A percentile compares a stretch with the other conserved stretches of the same genome.
phyloP scores from a whole-genome alignment of 805 yeast genomes.

The Clavispora asparagi region DNA sequence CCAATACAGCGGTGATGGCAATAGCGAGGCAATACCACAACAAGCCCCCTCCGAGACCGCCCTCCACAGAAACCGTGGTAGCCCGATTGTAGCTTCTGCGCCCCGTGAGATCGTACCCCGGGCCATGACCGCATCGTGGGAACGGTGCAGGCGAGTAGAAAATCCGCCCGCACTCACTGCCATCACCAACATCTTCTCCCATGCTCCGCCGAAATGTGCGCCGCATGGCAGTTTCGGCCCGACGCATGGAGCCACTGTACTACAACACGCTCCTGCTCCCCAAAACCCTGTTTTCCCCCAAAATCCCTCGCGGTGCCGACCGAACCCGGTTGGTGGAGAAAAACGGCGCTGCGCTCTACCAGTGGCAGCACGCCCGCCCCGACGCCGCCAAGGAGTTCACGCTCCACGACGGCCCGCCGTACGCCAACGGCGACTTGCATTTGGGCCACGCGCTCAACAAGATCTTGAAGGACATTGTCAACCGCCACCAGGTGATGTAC shows the following conservation, averaged over 20 bases:
- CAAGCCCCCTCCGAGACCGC: too few relatives aligned
- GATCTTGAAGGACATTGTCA: slow-evolving; percentile 78
- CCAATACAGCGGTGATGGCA: too few relatives aligned
- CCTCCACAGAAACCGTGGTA: too few relatives aligned
- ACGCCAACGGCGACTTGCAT: slow-evolving; percentile 93
- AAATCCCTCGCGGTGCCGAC: slow-evolving; percentile 47
- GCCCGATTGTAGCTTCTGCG: too few relatives aligned
- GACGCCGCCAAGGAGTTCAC: slow-evolving; percentile 41
- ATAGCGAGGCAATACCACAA: too few relatives aligned
- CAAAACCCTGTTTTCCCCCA: slow-evolving; percentile 47
- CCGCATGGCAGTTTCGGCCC: slow-evolving; percentile 1
- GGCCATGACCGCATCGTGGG: too few relatives aligned
- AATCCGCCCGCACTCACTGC: not conserved
- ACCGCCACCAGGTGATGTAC: slow-evolving; percentile 57
- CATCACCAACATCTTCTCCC: not conserved
- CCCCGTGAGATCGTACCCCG: too few relatives aligned
- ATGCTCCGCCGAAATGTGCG: slow-evolving; percentile 2
- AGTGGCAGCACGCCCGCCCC: slow-evolving; percentile 43
- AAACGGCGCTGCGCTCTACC: slow-evolving; percentile 57
- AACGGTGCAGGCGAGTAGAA: too few relatives aligned
- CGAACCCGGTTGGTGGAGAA: slow-evolving; percentile 39
- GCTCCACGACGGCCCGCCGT: slow-evolving; percentile 97
- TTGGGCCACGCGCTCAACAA: slow-evolving; percentile 91
- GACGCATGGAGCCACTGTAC: slow-evolving; percentile 18
- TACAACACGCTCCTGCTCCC: slow-evolving; percentile 62